Base-by-base conservation (phyloP, 768 basidiomycete species). In the Hericium coralloides region DNA sequence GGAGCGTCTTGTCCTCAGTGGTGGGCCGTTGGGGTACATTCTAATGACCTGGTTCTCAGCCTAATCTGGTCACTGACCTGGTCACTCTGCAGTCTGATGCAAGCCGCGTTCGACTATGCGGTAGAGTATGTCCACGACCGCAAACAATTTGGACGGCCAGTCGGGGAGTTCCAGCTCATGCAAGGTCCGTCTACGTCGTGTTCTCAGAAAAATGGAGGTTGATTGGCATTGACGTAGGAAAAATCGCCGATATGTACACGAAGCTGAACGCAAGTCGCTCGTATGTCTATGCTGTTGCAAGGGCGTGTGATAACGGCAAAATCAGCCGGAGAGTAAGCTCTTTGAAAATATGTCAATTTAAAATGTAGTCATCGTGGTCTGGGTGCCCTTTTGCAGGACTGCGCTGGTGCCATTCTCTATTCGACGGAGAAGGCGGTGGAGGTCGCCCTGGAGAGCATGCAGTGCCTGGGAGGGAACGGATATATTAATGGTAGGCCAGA, bases 91-190 rank as follows among this genome's bases (percentile, higher is more conserved):
- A 92, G 90, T 26, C 77, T 95, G 56, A 93, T 93, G 91, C 93
- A 95, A 70, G 86, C 91, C 8, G 92, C 95, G 4, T 93, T 95
- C 65, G 93, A 97, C 68, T 76, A 85, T 60, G 86, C 89, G 10
- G 77, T 92, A 8, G 85, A 88, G 65, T 97, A 97, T 67, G 80
- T 93, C n/a, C 95, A 98, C 66, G 86, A 94, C 55, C 80, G 95
- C 60, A 83, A 92, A 70, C 95, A 98, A 67, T 98, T 98, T 63
- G 91, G 87, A 38, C 82, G 82, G 64, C 84, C 87, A 10, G 79
- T 98, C 45, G 95, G 89, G 20, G 87, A 87, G 37, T 95, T 97
- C 77, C 94, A 97, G 70, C 68, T 97, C 56, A 97, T 98, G 90
- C 95, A 97, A 81, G 94, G 93, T 83, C 67, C 65, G 73, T 59